Evolutionary conservation across 2,329 filamentous ascomycete genomes (phyloP), one percentile per base, ranked within the genome.

Genomic region (Akanthomyces uredinophilus): DNA sequence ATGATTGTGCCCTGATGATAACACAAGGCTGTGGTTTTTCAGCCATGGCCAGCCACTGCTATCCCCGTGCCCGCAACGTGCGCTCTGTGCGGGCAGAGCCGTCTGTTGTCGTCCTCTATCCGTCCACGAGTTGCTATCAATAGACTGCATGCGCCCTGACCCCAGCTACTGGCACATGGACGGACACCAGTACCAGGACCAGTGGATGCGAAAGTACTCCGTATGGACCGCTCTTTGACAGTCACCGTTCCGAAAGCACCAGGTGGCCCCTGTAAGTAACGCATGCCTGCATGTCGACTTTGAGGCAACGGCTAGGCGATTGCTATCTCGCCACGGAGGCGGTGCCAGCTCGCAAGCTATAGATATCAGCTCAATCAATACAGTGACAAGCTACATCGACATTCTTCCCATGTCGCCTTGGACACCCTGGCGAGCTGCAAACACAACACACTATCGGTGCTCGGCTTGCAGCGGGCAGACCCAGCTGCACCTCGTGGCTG

Each of bases 401-500:
- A 11, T 37, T 27, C 29, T 54, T 22, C 32, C n/a, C n/a, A 27
- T 54, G n/a, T 54, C 22, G 13, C 27, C 29, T 22, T 11, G 16
- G 8, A 7, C 37, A 43, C 55, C 55, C 55, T 29, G 27, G 32
- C 44, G 22, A 58, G 55, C 55, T 58, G 55, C 41, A 51, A 50
- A 32, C 18, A 46, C 11, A 6, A 18, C 43, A 35, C 37, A 59
- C 22, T 37, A 39, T 53, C 39, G n/a, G 8, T 20, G 47, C 47
- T 13, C 37, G 39, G 47, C 47, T 60, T 60, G 32, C 47, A 53
- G 57, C 39, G 52, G 49, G 37, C 18, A 32, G 16, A 27, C 11
- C 39, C 46, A 43, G 56, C 57, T 53, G 47, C 56, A 60, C 14
- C 24, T 60, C 49, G 49, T 60, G 37, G 52, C 27, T 22, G 22